Conservation (phyloP, 345 rosid species). For the Brassica rapa region DNA sequence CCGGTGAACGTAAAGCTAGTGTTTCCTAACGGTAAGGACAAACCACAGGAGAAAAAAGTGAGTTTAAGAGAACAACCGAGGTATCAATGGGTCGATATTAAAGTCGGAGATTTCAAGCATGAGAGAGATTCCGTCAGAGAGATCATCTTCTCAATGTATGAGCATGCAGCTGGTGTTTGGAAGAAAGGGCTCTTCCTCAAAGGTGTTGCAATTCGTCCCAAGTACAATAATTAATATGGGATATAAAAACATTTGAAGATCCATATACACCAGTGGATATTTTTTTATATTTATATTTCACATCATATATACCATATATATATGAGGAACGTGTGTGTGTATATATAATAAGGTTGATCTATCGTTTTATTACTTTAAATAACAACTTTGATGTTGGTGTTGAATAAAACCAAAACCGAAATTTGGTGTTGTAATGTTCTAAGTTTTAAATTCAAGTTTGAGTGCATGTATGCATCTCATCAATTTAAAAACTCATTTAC, state of each 20-base stretch:
- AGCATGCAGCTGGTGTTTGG: slow-evolving; percentile 53
- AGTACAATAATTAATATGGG: slow-evolving; percentile 16
- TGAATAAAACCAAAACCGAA: slow-evolving; percentile 24
- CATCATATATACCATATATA: background rate
- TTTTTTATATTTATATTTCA: background rate
- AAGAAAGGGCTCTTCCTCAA: slow-evolving; percentile 60
- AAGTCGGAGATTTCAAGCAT: slow-evolving; percentile 44
- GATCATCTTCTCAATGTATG: slow-evolving; percentile 57
- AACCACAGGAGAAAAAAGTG: slow-evolving; percentile 38
- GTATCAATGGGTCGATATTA: slow-evolving; percentile 56
- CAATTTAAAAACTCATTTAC: background rate
- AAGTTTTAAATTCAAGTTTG: slow-evolving; percentile 4
- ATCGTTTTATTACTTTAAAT: background rate
- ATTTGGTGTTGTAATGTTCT: slow-evolving; percentile 2
- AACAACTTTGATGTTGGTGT: slow-evolving; percentile 10
- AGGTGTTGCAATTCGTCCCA: slow-evolving; percentile 58
- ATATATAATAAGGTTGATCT: slow-evolving; percentile 2
- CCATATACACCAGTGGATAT: background rate
- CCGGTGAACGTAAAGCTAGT: slow-evolving; percentile 53
- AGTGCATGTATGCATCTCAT: slow-evolving; percentile 3
- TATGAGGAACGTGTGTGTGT: background rate
- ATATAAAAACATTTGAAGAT: background rate
- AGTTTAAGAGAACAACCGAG: slow-evolving; percentile 40
- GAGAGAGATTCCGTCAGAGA: slow-evolving; percentile 36
- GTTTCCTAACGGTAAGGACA: slow-evolving; percentile 46